Evolutionary conservation across 768 basidiomycete species (phyloP), one percentile per base, ranked within the genome.

Genomic region (Boletus subparvulus): DNA sequence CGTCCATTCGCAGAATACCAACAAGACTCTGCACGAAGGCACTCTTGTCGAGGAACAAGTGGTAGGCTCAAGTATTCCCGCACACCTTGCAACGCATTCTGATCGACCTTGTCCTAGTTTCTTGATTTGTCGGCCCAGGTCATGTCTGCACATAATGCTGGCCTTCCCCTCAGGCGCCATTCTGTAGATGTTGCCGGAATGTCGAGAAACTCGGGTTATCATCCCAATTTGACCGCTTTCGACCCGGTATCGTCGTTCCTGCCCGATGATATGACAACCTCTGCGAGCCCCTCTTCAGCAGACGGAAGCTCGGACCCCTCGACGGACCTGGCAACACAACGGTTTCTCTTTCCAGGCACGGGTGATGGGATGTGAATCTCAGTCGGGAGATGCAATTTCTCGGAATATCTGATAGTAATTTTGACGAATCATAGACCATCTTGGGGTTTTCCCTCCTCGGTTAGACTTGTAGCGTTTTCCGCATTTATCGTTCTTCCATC

Each of bases 1-100:
- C 9, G 84, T 88, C 2, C 85, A 89, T 63, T 86, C 87, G 82
- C 81, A 88, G 59, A 78, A 81, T 42, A 77, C 74, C 3, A 78
- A 80, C 46, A 75, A 77, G 54, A 75, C 78, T 16, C 73, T 85
- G 35, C 80, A 86, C 64, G 63, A 74, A 19, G 74, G 77, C 57
- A 84, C 78, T 2, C 63, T 78, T 4, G 71, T 69, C 12, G 85
- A 86, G 63, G 87, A 89, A 62, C 76, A 80, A 54, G 74, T 75
- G 62, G 88, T 87, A 61, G 39, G 70, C 60, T 8, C 12, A 3
- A 30, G 1, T 10, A 8, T 46, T 35, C 17, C n/a, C 36, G 1
- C 11, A 19, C 5, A 14, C 24, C 19, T 24, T n/a, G 3, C 17
- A 14, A 19, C 33, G 0, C n/a, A 10, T 43, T 11, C 43, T 60